phyloP scores from a whole-genome alignment of 257 asterid species.

The Nemophila menziesii region DNA sequence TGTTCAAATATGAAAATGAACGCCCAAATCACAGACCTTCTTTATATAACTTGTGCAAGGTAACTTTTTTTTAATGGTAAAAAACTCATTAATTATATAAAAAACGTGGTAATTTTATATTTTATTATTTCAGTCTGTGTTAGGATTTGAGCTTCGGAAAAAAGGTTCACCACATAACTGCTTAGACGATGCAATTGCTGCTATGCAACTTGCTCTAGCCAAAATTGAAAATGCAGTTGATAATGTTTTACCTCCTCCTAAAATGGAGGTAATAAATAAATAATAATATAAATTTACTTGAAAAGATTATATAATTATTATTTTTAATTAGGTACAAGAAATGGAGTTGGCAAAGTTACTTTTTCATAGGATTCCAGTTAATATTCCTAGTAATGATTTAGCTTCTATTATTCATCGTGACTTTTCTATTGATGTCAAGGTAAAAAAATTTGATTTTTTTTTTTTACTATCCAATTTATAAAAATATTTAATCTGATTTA shows the following conservation, averaged over 20 bases:
- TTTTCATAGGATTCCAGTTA: constrained; percentile 68
- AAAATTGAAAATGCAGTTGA: constrained; percentile 50
- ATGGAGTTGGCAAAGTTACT: constrained; percentile 42
- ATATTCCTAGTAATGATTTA: constrained; percentile 40
- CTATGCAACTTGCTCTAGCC: constrained; percentile 81
- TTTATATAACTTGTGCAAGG: constrained; percentile 31
- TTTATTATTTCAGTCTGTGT: constrained; percentile 35
- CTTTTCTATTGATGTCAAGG: constrained; percentile 64
- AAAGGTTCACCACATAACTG: constrained; percentile 61
- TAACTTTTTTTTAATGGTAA: neutral
- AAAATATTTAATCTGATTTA: too few species aligned
- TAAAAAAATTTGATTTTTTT: constrained; percentile 15
- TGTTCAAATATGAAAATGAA: constrained; percentile 55
- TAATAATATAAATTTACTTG: neutral
- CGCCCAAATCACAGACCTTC: constrained; percentile 44
- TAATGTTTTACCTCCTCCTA: constrained; percentile 21
- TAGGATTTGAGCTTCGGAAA: constrained; percentile 67
- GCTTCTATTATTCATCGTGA: constrained; percentile 59
- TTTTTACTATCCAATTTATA: neutral
- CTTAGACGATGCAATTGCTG: constrained; percentile 83
- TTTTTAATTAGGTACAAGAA: constrained; percentile 36
- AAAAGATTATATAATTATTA: constrained; percentile 1
- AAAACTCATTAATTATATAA: neutral
- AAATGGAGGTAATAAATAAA: constrained; percentile 41
- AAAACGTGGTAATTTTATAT: neutral